Evolutionary conservation across 345 rosid genomes (phyloP).

Genomic region (Luvunga scandens): DNA sequence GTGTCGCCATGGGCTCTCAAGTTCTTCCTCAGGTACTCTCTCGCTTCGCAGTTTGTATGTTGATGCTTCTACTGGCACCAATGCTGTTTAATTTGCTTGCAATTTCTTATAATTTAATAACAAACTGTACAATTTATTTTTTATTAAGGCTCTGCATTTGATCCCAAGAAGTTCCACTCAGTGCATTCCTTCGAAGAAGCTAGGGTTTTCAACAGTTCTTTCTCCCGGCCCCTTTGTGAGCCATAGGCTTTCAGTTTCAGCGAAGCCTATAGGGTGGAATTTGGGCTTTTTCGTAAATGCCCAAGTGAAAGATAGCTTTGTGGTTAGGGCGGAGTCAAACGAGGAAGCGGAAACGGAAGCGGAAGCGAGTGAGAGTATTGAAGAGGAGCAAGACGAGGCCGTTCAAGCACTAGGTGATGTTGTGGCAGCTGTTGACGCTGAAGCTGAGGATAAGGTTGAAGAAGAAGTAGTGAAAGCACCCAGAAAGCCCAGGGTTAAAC

Average conservation of each 20-base stretch:
- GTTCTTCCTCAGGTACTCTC: slow-evolving; percentile 62
- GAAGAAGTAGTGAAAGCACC: slow-evolving; percentile 47
- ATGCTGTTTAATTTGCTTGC: neutral
- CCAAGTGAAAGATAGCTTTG: slow-evolving; percentile 36
- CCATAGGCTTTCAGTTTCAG: slow-evolving; percentile 26
- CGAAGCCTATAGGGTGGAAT: slow-evolving; percentile 26
- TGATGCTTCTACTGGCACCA: neutral
- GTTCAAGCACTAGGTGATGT: slow-evolving; percentile 26
- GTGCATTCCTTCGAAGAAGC: slow-evolving; percentile 28
- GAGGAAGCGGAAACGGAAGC: slow-evolving; percentile 31
- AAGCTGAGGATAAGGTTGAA: slow-evolving; percentile 19
- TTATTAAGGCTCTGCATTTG: slow-evolving; percentile 47
- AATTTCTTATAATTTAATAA: neutral
- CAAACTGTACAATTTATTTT: neutral
- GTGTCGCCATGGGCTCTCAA: slow-evolving; percentile 46
- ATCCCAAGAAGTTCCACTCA: slow-evolving; percentile 43
- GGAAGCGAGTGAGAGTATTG: slow-evolving; percentile 31
- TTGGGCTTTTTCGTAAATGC: slow-evolving; percentile 27
- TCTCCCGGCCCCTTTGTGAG: slow-evolving; percentile 24
- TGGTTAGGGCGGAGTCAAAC: slow-evolving; percentile 55
- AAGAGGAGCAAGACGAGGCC: slow-evolving; percentile 13
- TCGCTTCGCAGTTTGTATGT: neutral
- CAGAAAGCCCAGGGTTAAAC: slow-evolving; percentile 48
- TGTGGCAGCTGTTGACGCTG: slow-evolving; percentile 20
- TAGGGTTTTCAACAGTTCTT: slow-evolving; percentile 41